These are phyloP conservation scores for Phytophthora citricola DNA, from an alignment of 352 stramenopile genomes.

Conservation along the genomic window DNA sequence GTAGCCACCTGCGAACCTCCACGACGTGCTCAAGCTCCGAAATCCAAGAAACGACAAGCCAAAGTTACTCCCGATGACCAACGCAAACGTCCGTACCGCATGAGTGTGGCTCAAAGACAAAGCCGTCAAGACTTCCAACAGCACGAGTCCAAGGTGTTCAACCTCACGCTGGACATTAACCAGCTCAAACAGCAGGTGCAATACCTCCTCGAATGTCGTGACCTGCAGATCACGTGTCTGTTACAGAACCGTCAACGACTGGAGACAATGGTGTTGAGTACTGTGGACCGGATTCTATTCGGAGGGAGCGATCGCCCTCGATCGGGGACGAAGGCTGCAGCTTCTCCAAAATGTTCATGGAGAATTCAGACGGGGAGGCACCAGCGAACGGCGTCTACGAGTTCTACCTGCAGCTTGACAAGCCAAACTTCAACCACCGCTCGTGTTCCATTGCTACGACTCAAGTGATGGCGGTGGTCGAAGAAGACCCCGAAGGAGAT, in stretches of 20 bases:
- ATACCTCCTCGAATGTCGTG: conserved; percentile 27
- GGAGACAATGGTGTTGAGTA: conserved; percentile 18
- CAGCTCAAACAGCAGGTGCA: conserved; percentile 41
- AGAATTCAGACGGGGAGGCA: conserved; percentile 20
- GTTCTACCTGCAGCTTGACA: conserved; percentile 35
- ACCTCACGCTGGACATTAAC: conserved; percentile 40
- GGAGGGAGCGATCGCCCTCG: conserved; percentile 18
- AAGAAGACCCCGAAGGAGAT: conserved; percentile 32
- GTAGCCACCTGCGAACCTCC: conserved; percentile 15
- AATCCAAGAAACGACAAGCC: conserved; percentile 12
- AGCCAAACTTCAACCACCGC: conserved; percentile 36
- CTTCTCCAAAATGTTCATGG: conserved; percentile 41
- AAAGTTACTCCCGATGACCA: conserved; percentile 24
- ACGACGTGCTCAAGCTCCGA: neutral
- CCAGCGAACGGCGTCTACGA: conserved; percentile 31
- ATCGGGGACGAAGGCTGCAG: conserved; percentile 34
- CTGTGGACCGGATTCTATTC: conserved; percentile 33
- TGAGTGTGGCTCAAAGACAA: conserved; percentile 29
- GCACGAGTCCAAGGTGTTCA: conserved; percentile 32
- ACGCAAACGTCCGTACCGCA: conserved; percentile 31
- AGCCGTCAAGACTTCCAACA: conserved; percentile 13
- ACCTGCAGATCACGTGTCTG: conserved; percentile 29
- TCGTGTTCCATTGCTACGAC: conserved; percentile 37
- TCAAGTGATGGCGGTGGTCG: conserved; percentile 24
- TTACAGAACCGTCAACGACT: conserved; percentile 28